These are phyloP conservation scores for Leptographium lundbergii DNA, from an alignment of 2,329 filamentous ascomycete genomes.

Conservation along the genomic window DNA sequence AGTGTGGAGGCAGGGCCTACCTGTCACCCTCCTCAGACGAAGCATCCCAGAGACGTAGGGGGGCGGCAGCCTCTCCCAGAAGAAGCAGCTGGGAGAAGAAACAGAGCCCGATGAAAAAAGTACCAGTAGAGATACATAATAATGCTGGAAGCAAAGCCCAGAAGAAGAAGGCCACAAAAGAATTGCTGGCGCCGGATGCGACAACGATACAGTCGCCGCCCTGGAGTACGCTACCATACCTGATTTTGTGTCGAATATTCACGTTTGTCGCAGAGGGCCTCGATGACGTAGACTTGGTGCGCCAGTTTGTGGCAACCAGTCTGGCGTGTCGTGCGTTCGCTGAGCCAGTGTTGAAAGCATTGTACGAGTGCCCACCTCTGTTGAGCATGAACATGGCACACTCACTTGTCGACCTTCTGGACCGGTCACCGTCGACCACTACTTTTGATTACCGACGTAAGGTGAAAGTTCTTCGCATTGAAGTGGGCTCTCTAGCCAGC, in stretches of 20 bases:
- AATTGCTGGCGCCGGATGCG: not conserved
- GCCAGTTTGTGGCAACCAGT: constrained; percentile 55
- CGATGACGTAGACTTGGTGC: constrained; percentile 26
- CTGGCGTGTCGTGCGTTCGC: constrained; percentile 50
- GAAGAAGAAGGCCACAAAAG: not conserved
- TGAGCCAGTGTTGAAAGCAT: constrained; percentile 59
- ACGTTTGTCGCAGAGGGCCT: constrained; percentile 50
- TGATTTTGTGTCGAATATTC: constrained; percentile 59
- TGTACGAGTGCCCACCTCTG: constrained; percentile 60
- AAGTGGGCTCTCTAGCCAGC: constrained; percentile 45
- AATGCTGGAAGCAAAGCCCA: not conserved
- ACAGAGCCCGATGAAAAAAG: no score
- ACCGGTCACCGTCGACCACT: constrained; percentile 34
- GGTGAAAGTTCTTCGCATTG: constrained; percentile 55
- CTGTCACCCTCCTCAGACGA: constrained; percentile 2
- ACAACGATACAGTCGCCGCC: not conserved
- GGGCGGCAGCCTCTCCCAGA: not conserved
- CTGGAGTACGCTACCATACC: constrained; percentile 25
- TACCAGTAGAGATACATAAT: not conserved
- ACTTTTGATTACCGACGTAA: constrained; percentile 56
- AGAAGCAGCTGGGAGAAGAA: not conserved
- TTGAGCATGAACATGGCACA: constrained; percentile 31
- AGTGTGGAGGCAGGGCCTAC: constrained; percentile 1
- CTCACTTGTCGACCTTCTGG: constrained; percentile 39
- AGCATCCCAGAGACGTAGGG: not conserved